A percentile compares a stretch with the other conserved stretches of the same genome.
These are phyloP conservation scores for Ceratobasidium sp. DNA, from an alignment of 1,284 basidiomycete species.

Conservation along the genomic window DNA sequence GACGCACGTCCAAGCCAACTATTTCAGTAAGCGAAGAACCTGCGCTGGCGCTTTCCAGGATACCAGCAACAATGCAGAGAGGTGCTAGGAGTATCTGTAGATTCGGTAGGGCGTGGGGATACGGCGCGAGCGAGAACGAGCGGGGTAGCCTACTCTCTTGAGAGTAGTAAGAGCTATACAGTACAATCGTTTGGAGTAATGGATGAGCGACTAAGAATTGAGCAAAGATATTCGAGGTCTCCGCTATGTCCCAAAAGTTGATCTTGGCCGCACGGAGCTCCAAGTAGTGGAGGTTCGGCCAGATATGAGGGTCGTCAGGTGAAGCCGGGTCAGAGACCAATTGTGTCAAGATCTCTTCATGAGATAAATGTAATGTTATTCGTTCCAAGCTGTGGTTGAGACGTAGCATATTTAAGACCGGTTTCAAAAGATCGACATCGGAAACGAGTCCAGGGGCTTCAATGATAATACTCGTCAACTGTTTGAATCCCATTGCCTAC, in stretches of 20 bases:
- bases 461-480: neutral
- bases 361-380: neutral
- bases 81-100: neutral
- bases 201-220: slow-evolving; percentile 11
- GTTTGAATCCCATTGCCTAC: slow-evolving; percentile 3
- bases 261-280: neutral
- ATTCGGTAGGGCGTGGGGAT: slow-evolving; percentile 8
- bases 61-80: neutral
- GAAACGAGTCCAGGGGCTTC: neutral
- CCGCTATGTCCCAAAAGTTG: slow-evolving; percentile 2
- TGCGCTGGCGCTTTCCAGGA: neutral
- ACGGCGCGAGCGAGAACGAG: slow-evolving; percentile 14
- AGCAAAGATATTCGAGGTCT: neutral
- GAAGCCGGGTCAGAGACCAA: neutral
- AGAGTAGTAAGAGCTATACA: neutral
- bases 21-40: neutral
- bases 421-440: too few species aligned
- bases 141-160: neutral
- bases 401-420: neutral
- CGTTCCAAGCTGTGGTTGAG: slow-evolving; percentile 18
- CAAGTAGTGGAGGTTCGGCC: slow-evolving; percentile 13
- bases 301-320: neutral
- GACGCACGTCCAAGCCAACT: neutral
- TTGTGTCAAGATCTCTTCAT: neutral
- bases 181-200: neutral